Conservation (phyloP, 352 stramenopile genomes). For the Saprolegnia diclina region DNA sequence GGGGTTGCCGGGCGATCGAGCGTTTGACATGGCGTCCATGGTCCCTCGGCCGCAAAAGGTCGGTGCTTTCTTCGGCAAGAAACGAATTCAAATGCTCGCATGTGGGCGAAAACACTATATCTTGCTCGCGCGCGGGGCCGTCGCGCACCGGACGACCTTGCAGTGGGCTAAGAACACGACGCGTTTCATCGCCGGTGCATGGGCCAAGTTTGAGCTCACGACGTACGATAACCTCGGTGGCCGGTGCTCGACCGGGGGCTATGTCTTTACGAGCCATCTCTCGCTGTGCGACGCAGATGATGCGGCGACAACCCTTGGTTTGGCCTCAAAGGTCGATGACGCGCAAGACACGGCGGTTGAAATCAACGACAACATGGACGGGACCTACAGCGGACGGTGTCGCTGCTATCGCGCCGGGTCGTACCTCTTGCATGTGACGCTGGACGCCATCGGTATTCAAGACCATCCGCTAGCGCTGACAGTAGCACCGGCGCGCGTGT, state of each 20-base stretch:
- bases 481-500: background rate
- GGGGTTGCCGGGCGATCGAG: constrained; percentile 10
- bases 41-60: background rate
- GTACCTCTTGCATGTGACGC: background rate
- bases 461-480: background rate
- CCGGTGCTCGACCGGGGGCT: constrained; percentile 6
- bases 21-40: background rate
- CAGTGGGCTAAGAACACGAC: background rate
- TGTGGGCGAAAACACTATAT: constrained; percentile 21
- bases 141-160: background rate
- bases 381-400: constrained; percentile 6
- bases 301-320: background rate
- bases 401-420: background rate
- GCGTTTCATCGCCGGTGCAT: background rate
- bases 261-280: background rate
- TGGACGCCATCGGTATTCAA: background rate
- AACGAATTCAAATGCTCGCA: background rate
- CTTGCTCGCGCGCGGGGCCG: background rate
- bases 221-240: background rate
- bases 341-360: background rate
- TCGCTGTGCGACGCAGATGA: background rate
- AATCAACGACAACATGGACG: constrained; percentile 20
- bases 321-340: background rate
- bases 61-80: constrained; percentile 20
- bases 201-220: background rate